Conservation (phyloP, 2,329 filamentous ascomycete genomes). For the Thelonectria olida region DNA sequence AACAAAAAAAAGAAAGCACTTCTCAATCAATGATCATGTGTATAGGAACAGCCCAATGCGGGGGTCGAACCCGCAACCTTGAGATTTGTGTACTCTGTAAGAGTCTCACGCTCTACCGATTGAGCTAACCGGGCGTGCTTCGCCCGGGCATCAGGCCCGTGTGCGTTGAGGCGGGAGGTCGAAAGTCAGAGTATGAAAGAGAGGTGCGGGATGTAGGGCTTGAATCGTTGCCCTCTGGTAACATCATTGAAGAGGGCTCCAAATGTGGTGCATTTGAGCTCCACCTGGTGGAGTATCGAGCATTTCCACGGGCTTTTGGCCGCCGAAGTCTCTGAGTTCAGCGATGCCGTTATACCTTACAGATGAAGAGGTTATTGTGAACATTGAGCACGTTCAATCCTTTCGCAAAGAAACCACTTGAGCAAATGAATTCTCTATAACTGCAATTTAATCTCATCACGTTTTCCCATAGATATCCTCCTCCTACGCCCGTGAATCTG, state of each 20-base stretch:
- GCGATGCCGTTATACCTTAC: too few species aligned
- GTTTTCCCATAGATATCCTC: too few species aligned
- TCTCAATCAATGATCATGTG: slow-evolving; percentile 41
- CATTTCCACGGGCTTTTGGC: neutral
- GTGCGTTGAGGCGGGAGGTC: neutral
- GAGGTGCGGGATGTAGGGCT: slow-evolving; percentile 6
- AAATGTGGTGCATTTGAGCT: slow-evolving; percentile 4
- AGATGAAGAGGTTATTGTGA: too few species aligned
- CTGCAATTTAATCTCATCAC: too few species aligned
- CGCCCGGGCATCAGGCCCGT: slow-evolving; percentile 53
- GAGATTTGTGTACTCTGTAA: neutral
- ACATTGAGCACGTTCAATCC: too few species aligned
- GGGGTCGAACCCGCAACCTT: slow-evolving; percentile 2
- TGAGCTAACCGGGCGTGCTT: slow-evolving; percentile 42
- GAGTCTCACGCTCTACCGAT: slow-evolving; percentile 4
- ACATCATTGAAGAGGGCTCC: too few species aligned
- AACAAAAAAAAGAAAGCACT: slow-evolving; percentile 34
- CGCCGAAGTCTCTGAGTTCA: too few species aligned
- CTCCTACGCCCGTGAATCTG: too few species aligned
- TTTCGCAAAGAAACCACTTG: too few species aligned
- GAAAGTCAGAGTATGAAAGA: neutral
- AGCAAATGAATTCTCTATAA: too few species aligned
- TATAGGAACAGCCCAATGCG: slow-evolving; percentile 1
- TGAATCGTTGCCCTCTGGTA: neutral
- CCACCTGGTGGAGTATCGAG: slow-evolving; percentile 4